Evolutionary conservation across 2,329 filamentous ascomycete species (phyloP).

Genomic region (Penicillium brasilianum): DNA sequence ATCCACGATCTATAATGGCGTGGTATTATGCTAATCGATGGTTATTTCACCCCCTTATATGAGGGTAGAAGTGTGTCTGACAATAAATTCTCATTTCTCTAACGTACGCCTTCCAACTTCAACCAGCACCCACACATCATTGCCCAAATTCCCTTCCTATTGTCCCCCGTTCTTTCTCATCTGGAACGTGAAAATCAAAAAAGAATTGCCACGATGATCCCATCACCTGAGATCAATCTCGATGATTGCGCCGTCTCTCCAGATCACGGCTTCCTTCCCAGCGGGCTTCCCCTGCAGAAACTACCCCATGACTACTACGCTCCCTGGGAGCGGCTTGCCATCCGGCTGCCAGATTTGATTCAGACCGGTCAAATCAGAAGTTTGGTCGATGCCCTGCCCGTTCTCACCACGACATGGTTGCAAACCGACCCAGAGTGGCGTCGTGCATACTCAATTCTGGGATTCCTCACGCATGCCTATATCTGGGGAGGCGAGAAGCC

Average conservation of each 20-base stretch:
- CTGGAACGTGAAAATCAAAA: background rate
- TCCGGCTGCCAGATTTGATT: constrained; percentile 79
- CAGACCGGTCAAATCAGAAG: constrained; percentile 74
- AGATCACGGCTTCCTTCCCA: constrained; percentile 79
- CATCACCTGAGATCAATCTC: constrained; percentile 48
- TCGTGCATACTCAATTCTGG: constrained; percentile 75
- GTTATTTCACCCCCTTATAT: background rate
- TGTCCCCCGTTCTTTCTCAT: background rate
- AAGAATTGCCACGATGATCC: constrained; percentile 29
- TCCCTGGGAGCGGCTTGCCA: constrained; percentile 82
- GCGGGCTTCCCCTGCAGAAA: constrained; percentile 71
- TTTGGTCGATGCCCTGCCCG: constrained; percentile 75
- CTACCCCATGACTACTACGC: constrained; percentile 85
- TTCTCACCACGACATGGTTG: constrained; percentile 77
- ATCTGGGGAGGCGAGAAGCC: constrained; percentile 80
- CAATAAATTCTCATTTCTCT: background rate
- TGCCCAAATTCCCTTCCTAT: background rate
- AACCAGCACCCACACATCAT: background rate
- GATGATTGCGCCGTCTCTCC: constrained; percentile 68
- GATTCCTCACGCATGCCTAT: constrained; percentile 78
- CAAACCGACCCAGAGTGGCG: constrained; percentile 85
- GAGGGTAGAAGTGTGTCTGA: background rate
- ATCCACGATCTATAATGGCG: constrained; percentile 10
- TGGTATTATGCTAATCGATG: background rate
- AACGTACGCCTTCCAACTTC: background rate